These are phyloP conservation scores for Fusarium nygamai DNA, from an alignment of 2,329 filamentous ascomycete species.

Conservation along the genomic window DNA sequence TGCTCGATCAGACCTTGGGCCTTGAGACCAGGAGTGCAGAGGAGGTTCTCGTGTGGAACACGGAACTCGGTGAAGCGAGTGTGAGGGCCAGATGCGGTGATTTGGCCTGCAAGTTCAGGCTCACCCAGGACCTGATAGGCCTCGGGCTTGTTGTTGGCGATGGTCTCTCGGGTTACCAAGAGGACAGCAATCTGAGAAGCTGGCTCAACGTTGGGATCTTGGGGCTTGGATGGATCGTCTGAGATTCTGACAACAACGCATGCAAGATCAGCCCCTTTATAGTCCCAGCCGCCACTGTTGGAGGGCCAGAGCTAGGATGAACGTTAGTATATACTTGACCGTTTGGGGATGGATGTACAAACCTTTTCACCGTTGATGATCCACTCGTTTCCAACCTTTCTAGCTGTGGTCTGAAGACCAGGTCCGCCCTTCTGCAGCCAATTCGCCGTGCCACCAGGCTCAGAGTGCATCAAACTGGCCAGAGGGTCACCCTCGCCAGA, in stretches of 20 bases:
- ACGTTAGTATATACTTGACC: background rate
- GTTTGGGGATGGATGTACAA: background rate
- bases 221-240: background rate
- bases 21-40: background rate
- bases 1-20: background rate
- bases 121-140: background rate
- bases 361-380: constrained; percentile 12
- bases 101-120: constrained; percentile 6
- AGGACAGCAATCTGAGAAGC: background rate
- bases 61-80: constrained; percentile 6
- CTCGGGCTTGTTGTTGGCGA: background rate
- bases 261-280: constrained; percentile 2
- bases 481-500: background rate
- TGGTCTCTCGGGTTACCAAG: background rate
- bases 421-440: constrained; percentile 1
- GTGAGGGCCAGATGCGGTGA: background rate
- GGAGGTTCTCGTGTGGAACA: background rate
- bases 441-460: background rate
- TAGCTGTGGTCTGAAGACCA: background rate
- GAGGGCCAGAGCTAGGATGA: background rate
- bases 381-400: background rate
- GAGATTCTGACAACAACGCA: constrained; percentile 1
- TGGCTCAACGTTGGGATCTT: background rate
- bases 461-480: constrained; percentile 5
- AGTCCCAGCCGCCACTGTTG: constrained; percentile 4